phyloP scores from a whole-genome alignment of 192 early-diverging fungal species.

The Coemansia sp. region DNA sequence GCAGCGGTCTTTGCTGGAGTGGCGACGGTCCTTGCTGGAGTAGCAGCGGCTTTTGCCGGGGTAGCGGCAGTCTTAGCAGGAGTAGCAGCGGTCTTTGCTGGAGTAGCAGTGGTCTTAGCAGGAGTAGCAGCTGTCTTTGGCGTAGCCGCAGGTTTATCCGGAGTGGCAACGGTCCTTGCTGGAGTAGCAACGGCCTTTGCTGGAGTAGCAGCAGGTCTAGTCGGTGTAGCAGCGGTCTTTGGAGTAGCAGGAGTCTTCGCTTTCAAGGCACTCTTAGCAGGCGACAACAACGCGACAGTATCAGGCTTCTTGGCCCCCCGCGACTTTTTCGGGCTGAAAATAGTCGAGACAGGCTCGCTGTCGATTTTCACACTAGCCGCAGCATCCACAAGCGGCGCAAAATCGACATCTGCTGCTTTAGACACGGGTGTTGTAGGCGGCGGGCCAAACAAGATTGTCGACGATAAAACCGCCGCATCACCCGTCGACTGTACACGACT shows the following conservation, averaged over 20 bases:
- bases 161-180: neutral
- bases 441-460: conserved; percentile 26
- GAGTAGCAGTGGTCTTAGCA: neutral
- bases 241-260: neutral
- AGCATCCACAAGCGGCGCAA: conserved; percentile 8
- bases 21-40: neutral
- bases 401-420: neutral
- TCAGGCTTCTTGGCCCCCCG: neutral
- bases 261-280: neutral
- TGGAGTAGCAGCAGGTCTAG: neutral
- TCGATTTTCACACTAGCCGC: neutral
- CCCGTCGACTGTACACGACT: neutral
- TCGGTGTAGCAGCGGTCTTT: neutral
- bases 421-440: neutral
- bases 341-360: neutral
- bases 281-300: neutral
- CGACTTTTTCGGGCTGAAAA: neutral
- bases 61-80: neutral
- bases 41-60: neutral
- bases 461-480: neutral
- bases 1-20: neutral
- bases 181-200: neutral
- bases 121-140: neutral
- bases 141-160: neutral
- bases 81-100: neutral